Evolutionary conservation across 441 rosid genomes (phyloP), one percentile per base, ranked within the genome.

Genomic region (Macaranga tanarius): DNA sequence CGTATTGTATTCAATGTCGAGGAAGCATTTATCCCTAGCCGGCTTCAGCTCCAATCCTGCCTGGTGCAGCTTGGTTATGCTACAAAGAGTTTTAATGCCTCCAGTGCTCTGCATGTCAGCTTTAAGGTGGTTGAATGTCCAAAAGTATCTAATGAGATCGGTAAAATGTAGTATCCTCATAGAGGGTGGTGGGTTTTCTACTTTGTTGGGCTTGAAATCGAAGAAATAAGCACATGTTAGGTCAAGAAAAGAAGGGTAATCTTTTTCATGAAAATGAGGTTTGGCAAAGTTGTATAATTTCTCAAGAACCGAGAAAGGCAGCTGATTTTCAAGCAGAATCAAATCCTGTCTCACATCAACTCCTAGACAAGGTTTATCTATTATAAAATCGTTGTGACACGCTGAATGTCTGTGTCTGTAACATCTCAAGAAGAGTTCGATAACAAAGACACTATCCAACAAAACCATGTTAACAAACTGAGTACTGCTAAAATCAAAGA

Each of bases 301-400:
- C 1, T 73, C 40, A 10, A 76, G 70, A 40, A 65, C 34, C 2
- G 51, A 65, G 57, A 76, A 76, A 5, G 79, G 79, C 0, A 38
- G 57, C 45, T 81, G 84, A 58, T 81, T 81, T 65, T 76, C 84
- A 11, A 81, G 84, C 19, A 81, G 40, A 10, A 76, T 57, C 71
- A 82, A 6, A 51, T 82, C 85, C 10, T 54, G 75, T 7, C 45
- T 62, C 4, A 82, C 52, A 19, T 64, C 77, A 10, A 31, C 17
- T 59, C 54, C 31, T 5, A 79, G 55, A 77, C 79, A 72, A 10
- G 74, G 75, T 15, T 69, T 77, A 2, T 62, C 44, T 23, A 77
- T 28, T 3, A 79, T 15, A 9, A 60, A 42, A 31, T 79, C 83
- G 0, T 45, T n/a, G 7, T n/a, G 23, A 31, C 48, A 8, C 2